These are phyloP conservation scores for Calonectria pauciramosa DNA, from an alignment of 2,329 filamentous ascomycete genomes.

Conservation along the genomic window DNA sequence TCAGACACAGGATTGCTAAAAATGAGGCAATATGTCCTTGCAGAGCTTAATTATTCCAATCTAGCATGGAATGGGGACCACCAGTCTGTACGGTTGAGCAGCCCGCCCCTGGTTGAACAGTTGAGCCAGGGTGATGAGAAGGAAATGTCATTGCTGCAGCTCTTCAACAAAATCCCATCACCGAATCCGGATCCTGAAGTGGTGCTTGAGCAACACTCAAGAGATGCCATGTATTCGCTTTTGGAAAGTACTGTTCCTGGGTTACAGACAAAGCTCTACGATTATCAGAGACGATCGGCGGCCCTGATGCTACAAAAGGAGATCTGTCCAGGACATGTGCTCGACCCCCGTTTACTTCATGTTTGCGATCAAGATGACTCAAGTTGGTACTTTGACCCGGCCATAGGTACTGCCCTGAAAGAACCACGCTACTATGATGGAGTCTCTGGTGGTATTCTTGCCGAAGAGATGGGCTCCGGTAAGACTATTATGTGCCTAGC, in stretches of 20 bases:
- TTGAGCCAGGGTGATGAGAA: conserved; percentile 43
- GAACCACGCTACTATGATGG: conserved; percentile 82
- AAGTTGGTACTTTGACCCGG: conserved; percentile 78
- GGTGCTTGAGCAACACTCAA: conserved; percentile 64
- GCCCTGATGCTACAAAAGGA: conserved; percentile 90
- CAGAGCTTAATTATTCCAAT: conserved; percentile 67
- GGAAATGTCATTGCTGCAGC: conserved; percentile 70
- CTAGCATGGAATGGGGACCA: conserved; percentile 66
- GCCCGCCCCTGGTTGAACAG: conserved; percentile 17
- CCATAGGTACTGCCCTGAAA: conserved; percentile 71
- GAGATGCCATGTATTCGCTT: conserved; percentile 68
- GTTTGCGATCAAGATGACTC: conserved; percentile 72
- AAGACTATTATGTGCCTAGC: conserved; percentile 91
- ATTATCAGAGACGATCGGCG: conserved; percentile 84
- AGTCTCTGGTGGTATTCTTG: conserved; percentile 81
- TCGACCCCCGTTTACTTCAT: conserved; percentile 80
- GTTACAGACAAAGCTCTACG: conserved; percentile 76
- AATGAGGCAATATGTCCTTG: conserved; percentile 63
- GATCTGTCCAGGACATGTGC: conserved; percentile 69
- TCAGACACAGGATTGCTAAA: conserved; percentile 59
- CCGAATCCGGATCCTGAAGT: conserved; percentile 69
- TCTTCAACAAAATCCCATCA: conserved; percentile 82
- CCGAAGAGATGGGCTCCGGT: conserved; percentile 85
- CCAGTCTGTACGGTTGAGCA: conserved; percentile 19
- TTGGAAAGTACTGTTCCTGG: conserved; percentile 68